A percentile compares a stretch with the other conserved stretches of the same genome.
phyloP scores from a whole-genome alignment of 2,329 filamentous ascomycete genomes.

The Tolypocladium inflatum region DNA sequence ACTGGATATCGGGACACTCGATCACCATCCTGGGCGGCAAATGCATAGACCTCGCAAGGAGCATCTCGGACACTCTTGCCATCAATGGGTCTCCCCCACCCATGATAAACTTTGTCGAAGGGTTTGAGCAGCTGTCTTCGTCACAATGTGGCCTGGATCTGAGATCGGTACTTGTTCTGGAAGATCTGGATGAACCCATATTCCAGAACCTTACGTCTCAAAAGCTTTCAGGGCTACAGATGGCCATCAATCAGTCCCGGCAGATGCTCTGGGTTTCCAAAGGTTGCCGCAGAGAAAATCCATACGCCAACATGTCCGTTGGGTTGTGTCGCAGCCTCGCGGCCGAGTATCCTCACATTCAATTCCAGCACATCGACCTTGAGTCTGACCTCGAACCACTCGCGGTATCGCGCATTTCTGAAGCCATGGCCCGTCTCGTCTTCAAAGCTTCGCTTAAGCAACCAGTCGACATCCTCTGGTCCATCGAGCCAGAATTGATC shows the following conservation, averaged over 20 bases:
- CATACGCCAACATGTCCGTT: conserved; percentile 10
- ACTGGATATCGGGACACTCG: background rate
- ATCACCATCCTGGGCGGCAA: background rate
- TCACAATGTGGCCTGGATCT: background rate
- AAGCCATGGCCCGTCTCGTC: background rate
- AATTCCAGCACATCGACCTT: conserved; percentile 2
- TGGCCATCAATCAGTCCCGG: conserved; percentile 7
- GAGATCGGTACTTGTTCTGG: background rate
- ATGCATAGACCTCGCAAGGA: conserved; percentile 6
- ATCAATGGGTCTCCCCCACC: background rate
- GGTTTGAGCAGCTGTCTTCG: conserved; percentile 7
- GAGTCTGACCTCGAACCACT: background rate
- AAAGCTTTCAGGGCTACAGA: conserved; percentile 9
- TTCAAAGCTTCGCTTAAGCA: background rate
- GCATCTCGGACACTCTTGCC: background rate
- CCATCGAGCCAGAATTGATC: background rate
- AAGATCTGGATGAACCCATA: conserved; percentile 12
- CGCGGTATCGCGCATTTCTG: background rate
- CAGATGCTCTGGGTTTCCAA: conserved; percentile 14
- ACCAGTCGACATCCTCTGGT: background rate
- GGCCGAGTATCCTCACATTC: conserved; percentile 2
- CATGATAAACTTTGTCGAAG: background rate
- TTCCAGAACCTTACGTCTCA: conserved; percentile 22
- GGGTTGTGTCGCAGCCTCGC: conserved; percentile 3
- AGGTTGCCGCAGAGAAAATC: conserved; percentile 9